phyloP scores from a whole-genome alignment of 2,329 filamentous ascomycete genomes.

The Aspergillus sp. region DNA sequence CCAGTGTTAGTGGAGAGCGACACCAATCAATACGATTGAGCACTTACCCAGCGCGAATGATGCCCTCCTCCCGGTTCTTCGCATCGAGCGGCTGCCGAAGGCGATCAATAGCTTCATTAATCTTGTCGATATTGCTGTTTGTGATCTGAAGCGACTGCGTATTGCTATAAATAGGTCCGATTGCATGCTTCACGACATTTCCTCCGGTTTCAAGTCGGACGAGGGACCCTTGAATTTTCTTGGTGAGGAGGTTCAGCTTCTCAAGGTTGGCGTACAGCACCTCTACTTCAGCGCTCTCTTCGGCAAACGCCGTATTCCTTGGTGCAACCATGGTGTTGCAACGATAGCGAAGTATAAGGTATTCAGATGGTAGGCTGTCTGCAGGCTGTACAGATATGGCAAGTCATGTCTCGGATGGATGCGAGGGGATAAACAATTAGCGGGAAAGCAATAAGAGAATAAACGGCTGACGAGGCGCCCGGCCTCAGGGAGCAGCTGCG shows the following conservation, averaged over 20 bases:
- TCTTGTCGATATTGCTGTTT: slow-evolving; percentile 82
- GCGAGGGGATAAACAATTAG: neutral
- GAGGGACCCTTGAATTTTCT: slow-evolving; percentile 90
- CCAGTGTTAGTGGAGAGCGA: neutral
- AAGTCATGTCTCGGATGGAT: slow-evolving; percentile 13
- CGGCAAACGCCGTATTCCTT: slow-evolving; percentile 59
- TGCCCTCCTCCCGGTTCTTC: slow-evolving; percentile 85
- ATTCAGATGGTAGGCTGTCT: slow-evolving; percentile 3
- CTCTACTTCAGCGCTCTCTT: slow-evolving; percentile 68
- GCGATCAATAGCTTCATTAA: slow-evolving; percentile 83
- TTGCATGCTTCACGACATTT: slow-evolving; percentile 86
- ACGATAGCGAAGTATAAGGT: slow-evolving; percentile 6
- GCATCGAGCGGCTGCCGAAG: slow-evolving; percentile 89
- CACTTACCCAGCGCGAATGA: slow-evolving; percentile 73
- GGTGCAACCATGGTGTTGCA: slow-evolving; percentile 50
- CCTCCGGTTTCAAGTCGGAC: slow-evolving; percentile 82
- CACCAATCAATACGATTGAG: slow-evolving; percentile 16
- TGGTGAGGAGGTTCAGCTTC: slow-evolving; percentile 89
- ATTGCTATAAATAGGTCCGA: slow-evolving; percentile 88
- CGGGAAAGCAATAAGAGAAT: neutral
- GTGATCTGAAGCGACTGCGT: slow-evolving; percentile 87
- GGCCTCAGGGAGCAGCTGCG: slow-evolving; percentile 19
- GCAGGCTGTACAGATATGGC: slow-evolving; percentile 6
- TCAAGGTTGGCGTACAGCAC: slow-evolving; percentile 71
- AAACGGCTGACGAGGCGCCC: slow-evolving; percentile 21